Base-by-base conservation (phyloP, 768 basidiomycete genomes). In the Dendrothele bispora region DNA sequence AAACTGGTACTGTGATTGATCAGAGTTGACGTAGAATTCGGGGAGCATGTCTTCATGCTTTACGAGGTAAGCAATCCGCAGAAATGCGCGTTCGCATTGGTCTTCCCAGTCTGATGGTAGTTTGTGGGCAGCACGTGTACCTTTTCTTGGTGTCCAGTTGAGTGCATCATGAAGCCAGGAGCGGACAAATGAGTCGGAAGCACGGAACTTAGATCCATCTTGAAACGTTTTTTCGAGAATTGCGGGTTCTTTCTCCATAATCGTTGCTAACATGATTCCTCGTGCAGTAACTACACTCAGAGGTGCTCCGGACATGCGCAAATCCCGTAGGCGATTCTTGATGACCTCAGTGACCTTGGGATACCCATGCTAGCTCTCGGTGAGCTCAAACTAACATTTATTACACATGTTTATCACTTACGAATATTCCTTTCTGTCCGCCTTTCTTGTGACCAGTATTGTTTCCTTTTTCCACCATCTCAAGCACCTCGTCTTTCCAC, bases 101-200 rank as follows among this genome's bases (percentile, higher is more conserved):
- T 55, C 52, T 12, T 51, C 41, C 5, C 38, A 45, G 36, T 65
- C 41, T 3, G 5, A 30, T 3, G 63, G 63, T 1, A 54, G 17
- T 38, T 65, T 65, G 45, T 65, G 64, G 6, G 55, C 62, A 0
- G 64, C 64, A n/a, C 50, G 28, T 24, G 63, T 65, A 11, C 48
- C 50, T 6, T 25, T 22, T n/a, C 30, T 11, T 11, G 11, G 30
- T 34, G 30, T 11, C 30, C 30, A 34, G 30, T 15, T 14, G 7
- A 64, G 3, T 7, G 49, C 26, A 2, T 29, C 8, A 11, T 39
- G 17, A 3, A 61, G 22, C 38, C 61, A 66, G 1, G 46, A n/a
- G 20, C 52, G 38, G 0, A 58, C 30, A 21, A 52, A 66, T 2
- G 51, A 26, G 11, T 56, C 51, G 2, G 46, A 51, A 39, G 51